These are phyloP conservation scores for Heritiera fomes DNA, from an alignment of 345 rosid genomes.

Conservation along the genomic window DNA sequence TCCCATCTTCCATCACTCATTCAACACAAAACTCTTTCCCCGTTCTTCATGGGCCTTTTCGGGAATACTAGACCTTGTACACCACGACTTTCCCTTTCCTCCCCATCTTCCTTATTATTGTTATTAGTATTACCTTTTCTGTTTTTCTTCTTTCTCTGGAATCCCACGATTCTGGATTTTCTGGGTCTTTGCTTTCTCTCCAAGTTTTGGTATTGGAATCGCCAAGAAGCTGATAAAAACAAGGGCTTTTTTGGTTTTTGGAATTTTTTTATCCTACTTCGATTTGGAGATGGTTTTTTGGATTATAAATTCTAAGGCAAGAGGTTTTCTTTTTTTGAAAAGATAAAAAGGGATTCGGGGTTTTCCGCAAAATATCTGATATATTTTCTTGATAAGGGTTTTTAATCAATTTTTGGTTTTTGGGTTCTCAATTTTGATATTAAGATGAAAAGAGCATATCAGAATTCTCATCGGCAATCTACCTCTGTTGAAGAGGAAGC, in stretches of 20 bases:
- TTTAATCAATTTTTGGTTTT: background rate
- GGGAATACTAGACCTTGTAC: slow-evolving; percentile 7
- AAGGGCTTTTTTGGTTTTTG: slow-evolving; percentile 5
- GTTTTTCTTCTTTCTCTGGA: slow-evolving; percentile 11
- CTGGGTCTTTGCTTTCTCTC: background rate
- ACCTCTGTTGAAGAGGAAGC: slow-evolving; percentile 23
- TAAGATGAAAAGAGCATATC: slow-evolving; percentile 33
- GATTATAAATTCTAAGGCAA: background rate
- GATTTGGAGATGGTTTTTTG: slow-evolving; percentile 7
- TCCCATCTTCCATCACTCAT: slow-evolving; percentile 23
- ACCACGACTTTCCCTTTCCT: slow-evolving; percentile 3
- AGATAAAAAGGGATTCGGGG: too few species aligned
- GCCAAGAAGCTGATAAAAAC: background rate
- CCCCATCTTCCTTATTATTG: background rate
- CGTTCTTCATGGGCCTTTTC: slow-evolving; percentile 34
- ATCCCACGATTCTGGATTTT: slow-evolving; percentile 15
- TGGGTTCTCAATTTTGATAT: slow-evolving; percentile 23
- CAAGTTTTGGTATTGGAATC: background rate
- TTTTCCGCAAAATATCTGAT: background rate
- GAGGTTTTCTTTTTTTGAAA: background rate
- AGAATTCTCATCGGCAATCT: slow-evolving; percentile 17
- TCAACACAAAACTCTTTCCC: slow-evolving; percentile 11
- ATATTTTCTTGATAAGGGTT: background rate
- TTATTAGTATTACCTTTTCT: slow-evolving; percentile 9
- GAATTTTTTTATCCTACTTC: slow-evolving; percentile 15